Percentiles rank a stretch among this genome's conserved stretches.
phyloP scores from a whole-genome alignment of 768 basidiomycete species.

The Mycena capillaripes region DNA sequence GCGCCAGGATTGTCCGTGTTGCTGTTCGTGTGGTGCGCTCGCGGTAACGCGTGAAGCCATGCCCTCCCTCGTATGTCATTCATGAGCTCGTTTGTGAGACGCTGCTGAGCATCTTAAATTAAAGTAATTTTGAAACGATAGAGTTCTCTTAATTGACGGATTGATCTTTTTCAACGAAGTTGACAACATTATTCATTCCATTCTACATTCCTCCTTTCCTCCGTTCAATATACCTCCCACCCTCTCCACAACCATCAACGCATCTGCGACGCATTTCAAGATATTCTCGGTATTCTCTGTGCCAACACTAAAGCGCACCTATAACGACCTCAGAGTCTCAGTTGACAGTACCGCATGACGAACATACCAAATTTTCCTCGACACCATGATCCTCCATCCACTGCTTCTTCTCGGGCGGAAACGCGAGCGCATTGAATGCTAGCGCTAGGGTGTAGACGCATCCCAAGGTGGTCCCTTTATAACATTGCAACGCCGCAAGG shows the following conservation, averaged over 20 bases:
- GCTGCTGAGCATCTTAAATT: too few species aligned
- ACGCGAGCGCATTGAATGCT: constrained; percentile 65
- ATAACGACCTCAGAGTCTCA: neutral
- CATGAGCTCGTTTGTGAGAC: too few species aligned
- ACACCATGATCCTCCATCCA: constrained; percentile 65
- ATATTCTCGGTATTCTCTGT: constrained; percentile 56
- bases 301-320: constrained; percentile 64
- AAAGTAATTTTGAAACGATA: too few species aligned
- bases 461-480: constrained; percentile 62
- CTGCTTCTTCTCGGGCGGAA: constrained; percentile 60
- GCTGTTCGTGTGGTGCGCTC: too few species aligned
- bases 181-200: too few species aligned
- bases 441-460: constrained; percentile 71
- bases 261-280: constrained; percentile 52
- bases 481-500: constrained; percentile 59
- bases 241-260: constrained; percentile 55
- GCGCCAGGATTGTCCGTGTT: too few species aligned
- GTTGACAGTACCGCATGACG: neutral
- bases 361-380: constrained; percentile 44
- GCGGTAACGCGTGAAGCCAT: too few species aligned
- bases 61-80: too few species aligned
- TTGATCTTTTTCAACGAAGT: too few species aligned
- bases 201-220: too few species aligned
- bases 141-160: too few species aligned
- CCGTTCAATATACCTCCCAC: too few species aligned